Evolutionary conservation across 371 early-diverging fungal genomes (phyloP).

Genomic region (Globomyces sp.): DNA sequence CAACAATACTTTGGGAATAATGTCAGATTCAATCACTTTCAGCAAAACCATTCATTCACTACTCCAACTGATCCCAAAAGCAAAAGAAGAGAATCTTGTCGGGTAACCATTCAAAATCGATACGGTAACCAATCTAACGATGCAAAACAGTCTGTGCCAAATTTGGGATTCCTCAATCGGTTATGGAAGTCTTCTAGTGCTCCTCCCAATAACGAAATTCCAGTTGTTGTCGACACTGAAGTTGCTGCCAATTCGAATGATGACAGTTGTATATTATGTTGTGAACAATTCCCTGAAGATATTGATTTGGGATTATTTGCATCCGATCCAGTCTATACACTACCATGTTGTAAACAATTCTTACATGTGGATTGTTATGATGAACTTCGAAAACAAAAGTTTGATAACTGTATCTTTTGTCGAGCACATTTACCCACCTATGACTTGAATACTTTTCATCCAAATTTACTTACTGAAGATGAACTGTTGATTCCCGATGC

Average conservation of each 20-base stretch:
- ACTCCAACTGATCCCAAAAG: background rate
- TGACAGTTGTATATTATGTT: background rate
- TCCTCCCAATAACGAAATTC: too few relatives aligned
- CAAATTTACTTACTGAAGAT: background rate
- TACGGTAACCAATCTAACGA: too few relatives aligned
- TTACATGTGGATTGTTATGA: conserved; percentile 2
- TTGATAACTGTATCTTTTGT: conserved; percentile 5
- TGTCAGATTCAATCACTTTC: too few relatives aligned
- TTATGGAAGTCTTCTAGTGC: too few relatives aligned
- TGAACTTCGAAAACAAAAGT: background rate
- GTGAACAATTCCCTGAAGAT: background rate
- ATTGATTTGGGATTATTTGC: background rate
- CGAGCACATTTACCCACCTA: background rate
- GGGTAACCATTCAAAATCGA: too few relatives aligned
- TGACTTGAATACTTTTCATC: background rate
- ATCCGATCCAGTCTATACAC: conserved; percentile 3
- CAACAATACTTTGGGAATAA: too few relatives aligned
- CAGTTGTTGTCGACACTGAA: too few relatives aligned
- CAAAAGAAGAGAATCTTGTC: too few relatives aligned
- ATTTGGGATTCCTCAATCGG: too few relatives aligned
- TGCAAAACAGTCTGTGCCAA: too few relatives aligned
- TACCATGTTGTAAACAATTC: background rate
- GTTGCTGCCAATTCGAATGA: too few relatives aligned
- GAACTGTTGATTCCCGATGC: background rate
- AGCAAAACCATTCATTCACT: background rate